Evolutionary conservation across 2,329 filamentous ascomycete genomes (phyloP).

Genomic region (Aspergillus vadensis): DNA sequence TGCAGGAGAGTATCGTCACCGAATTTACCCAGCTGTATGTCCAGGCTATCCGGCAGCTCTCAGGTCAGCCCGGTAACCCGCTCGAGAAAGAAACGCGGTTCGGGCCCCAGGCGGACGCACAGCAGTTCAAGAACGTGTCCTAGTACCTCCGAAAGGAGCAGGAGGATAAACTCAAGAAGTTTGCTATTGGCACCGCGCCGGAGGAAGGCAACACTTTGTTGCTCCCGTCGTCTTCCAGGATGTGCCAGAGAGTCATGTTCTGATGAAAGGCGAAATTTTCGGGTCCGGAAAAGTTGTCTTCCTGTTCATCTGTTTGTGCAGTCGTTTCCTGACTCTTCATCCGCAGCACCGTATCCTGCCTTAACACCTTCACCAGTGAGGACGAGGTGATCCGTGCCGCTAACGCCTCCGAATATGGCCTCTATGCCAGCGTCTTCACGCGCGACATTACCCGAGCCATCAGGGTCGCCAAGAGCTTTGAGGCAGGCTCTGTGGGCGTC

Average conservation of each 20-base stretch:
- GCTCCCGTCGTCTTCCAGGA: conserved; percentile 79
- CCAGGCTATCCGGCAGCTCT: not conserved
- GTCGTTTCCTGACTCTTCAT: not conserved
- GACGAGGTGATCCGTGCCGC: conserved; percentile 57
- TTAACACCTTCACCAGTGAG: conserved; percentile 43
- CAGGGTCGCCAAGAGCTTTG: conserved; percentile 9
- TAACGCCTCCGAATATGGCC: conserved; percentile 44
- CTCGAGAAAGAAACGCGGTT: not conserved
- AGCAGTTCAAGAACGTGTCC: not conserved
- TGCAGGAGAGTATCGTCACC: conserved; percentile 16
- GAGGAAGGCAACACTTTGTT: conserved; percentile 61
- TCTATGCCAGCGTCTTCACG: conserved; percentile 15
- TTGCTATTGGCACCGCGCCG: not conserved
- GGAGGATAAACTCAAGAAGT: not conserved
- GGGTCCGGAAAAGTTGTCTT: conserved; percentile 17
- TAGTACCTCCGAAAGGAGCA: not conserved
- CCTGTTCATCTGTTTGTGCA: not conserved
- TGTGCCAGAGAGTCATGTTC: conserved; percentile 51
- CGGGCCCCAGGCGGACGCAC: not conserved
- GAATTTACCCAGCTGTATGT: conserved; percentile 12
- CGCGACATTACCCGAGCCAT: conserved; percentile 14
- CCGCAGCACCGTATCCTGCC: not conserved
- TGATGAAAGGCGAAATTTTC: conserved; percentile 41
- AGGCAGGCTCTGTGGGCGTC: conserved; percentile 15
- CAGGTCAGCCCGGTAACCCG: not conserved